A percentile compares a stretch with the other conserved stretches of the same genome.
Conservation (phyloP, 2,329 filamentous ascomycete species). For the Penicillium digitatum region DNA sequence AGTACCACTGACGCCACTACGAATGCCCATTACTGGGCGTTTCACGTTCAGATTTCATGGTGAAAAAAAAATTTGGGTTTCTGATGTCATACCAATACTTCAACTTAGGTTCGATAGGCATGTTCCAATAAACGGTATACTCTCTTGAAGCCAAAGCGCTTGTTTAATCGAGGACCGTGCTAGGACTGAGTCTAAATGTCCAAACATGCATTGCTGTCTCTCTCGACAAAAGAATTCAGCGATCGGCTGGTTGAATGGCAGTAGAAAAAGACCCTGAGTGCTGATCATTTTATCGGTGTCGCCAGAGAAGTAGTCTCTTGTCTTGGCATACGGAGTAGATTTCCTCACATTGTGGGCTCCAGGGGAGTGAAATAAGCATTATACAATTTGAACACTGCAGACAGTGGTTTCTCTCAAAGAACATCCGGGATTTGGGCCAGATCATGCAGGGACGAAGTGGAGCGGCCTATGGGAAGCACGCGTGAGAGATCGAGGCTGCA, state of each 20-base stretch:
- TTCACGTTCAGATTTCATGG: neutral
- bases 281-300: neutral
- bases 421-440: conserved; percentile 2
- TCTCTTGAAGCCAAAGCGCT: neutral
- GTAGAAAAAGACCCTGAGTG: neutral
- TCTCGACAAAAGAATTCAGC: neutral
- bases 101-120: neutral
- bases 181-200: neutral
- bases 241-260: neutral
- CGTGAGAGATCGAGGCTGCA: neutral
- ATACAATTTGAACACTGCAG: neutral
- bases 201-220: neutral
- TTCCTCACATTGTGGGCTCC: neutral
- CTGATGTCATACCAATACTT: neutral
- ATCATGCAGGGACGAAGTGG: conserved; percentile 6
- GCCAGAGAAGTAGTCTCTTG: neutral
- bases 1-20: neutral
- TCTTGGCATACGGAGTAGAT: neutral
- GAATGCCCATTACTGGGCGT: neutral
- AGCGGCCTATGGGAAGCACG: neutral
- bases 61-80: too few species aligned
- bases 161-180: neutral
- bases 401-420: conserved; percentile 5
- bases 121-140: conserved; percentile 1
- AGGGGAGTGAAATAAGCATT: neutral